A percentile compares a stretch with the other conserved stretches of the same genome.
Evolutionary conservation across 73 alveolate species (phyloP).

Genomic region (Blepharisma stoltei): DNA sequence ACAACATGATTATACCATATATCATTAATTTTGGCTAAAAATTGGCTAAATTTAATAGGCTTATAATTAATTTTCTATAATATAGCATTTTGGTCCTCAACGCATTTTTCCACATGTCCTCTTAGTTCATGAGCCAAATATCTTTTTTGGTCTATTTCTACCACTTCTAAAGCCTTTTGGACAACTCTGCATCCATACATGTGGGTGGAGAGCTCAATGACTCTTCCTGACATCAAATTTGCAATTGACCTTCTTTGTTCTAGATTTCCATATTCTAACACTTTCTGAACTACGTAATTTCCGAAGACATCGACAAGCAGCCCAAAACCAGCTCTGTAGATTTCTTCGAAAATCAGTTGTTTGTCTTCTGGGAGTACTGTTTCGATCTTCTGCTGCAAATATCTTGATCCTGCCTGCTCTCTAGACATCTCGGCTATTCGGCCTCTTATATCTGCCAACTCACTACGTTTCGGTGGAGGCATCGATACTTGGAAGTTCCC

Average conservation of each 20-base stretch:
- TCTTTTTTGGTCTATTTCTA: conserved; percentile 48
- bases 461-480: conserved; percentile 40
- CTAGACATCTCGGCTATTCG: conserved; percentile 64
- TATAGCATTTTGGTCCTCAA: conserved; percentile 93
- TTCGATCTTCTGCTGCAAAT: conserved; percentile 83
- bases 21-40: too few relatives aligned
- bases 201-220: conserved; percentile 69
- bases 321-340: conserved; percentile 55
- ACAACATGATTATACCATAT: conserved; percentile 96
- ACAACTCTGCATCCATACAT: conserved; percentile 93
- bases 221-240: conserved; percentile 69
- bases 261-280: conserved; percentile 63
- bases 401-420: conserved; percentile 79
- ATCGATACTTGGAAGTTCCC: conserved; percentile 27
- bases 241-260: conserved; percentile 63
- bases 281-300: conserved; percentile 88
- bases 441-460: conserved; percentile 58
- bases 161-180: conserved; percentile 75
- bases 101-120: conserved; percentile 62
- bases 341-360: conserved; percentile 75
- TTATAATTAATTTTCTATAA: too few relatives aligned
- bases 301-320: conserved; percentile 90
- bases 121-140: conserved; percentile 61
- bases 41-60: too few relatives aligned
- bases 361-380: conserved; percentile 77